Evolutionary conservation across 148 eudicot genomes (phyloP).

Genomic region (Linanthus parryae): DNA sequence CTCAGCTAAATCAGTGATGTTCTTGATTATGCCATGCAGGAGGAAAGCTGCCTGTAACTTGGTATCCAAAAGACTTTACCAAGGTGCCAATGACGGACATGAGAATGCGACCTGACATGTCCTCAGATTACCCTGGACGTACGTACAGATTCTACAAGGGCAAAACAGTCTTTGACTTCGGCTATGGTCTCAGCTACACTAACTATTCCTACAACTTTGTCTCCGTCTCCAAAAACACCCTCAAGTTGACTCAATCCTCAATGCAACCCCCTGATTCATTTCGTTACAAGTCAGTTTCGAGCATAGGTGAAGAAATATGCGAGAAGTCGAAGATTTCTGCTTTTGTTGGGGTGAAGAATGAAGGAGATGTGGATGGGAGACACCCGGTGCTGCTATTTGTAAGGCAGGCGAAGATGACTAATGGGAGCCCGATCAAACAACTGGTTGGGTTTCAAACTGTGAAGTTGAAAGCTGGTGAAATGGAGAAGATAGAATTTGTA

Average conservation of each 20-base stretch:
- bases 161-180: conserved; percentile 60
- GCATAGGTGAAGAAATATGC: conserved; percentile 35
- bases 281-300: conserved; percentile 23
- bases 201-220: conserved; percentile 41
- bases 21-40: too few relatives aligned
- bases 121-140: conserved; percentile 76
- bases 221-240: conserved; percentile 27
- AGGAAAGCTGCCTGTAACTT: conserved; percentile 8
- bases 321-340: conserved; percentile 35
- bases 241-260: conserved; percentile 18
- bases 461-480: conserved; percentile 34
- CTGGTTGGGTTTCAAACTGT: conserved; percentile 61
- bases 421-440: conserved; percentile 51
- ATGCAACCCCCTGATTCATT: conserved; percentile 9
- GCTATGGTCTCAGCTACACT: conserved; percentile 75
- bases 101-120: conserved; percentile 10
- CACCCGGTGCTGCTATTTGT: conserved; percentile 63
- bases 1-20: too few relatives aligned
- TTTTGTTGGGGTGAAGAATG: conserved; percentile 43
- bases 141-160: conserved; percentile 84
- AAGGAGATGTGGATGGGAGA: conserved; percentile 61
- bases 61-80: conserved; percentile 8
- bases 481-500: conserved; percentile 32
- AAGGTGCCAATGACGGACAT: conserved; percentile 9
- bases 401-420: conserved; percentile 22